These are phyloP conservation scores for Candida qinlingensis DNA, from an alignment of 805 yeast genomes.

Conservation along the genomic window DNA sequence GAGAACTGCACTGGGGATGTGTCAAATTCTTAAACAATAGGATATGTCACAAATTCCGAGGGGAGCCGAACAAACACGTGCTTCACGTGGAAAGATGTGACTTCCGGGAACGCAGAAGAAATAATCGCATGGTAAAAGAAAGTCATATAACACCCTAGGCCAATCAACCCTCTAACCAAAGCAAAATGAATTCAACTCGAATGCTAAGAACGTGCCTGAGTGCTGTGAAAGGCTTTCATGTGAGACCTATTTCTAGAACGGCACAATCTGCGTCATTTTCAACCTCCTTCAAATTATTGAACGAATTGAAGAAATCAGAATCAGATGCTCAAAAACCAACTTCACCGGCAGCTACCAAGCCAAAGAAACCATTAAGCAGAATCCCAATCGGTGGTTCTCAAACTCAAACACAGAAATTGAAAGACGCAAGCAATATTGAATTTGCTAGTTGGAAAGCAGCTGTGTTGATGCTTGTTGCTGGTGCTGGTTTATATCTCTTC, in stretches of 20 bases:
- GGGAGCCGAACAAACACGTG: too few species aligned
- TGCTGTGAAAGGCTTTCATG: neutral
- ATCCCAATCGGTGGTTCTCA: constrained; percentile 66
- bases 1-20: too few species aligned
- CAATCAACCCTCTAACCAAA: too few species aligned
- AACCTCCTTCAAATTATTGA: constrained; percentile 12
- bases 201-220: neutral
- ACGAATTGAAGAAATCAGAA: constrained; percentile 13
- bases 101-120: too few species aligned
- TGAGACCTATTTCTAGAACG: neutral
- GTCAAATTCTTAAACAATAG: too few species aligned
- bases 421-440: constrained; percentile 48
- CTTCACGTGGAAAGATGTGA: too few species aligned
- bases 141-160: too few species aligned
- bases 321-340: neutral
- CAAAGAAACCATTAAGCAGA: constrained; percentile 67
- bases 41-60: too few species aligned
- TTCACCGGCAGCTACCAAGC: constrained; percentile 8
- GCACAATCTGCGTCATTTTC: too few species aligned
- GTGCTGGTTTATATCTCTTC: constrained; percentile 65
- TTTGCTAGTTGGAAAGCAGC: constrained; percentile 86
- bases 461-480: constrained; percentile 57
- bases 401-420: constrained; percentile 27
- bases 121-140: too few species aligned
- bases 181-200: neutral